Conservation (phyloP, 1,139 yeast species). For the Kodamaea alishanica region DNA sequence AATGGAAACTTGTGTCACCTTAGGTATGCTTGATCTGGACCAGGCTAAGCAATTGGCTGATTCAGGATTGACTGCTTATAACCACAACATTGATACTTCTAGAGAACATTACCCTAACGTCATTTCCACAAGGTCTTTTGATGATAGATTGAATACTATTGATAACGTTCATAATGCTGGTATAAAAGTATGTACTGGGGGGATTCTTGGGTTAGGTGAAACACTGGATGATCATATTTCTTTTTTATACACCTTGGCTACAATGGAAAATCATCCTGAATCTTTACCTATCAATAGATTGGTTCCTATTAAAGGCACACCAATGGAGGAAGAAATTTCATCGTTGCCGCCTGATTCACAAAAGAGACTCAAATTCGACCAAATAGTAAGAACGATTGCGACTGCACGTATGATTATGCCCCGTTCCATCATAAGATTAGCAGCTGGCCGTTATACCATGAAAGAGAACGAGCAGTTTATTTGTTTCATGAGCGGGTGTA, state of each 20-base stretch:
- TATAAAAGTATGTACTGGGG: constrained; percentile 73
- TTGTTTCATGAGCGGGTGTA: constrained; percentile 75
- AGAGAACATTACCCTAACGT: constrained; percentile 72
- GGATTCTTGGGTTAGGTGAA: constrained; percentile 77
- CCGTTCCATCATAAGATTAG: constrained; percentile 61
- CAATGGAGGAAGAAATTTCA: constrained; percentile 57
- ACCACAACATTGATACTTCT: constrained; percentile 78
- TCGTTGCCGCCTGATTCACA: constrained; percentile 36
- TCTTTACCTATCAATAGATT: constrained; percentile 76
- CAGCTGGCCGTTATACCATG: constrained; percentile 83
- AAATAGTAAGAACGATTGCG: constrained; percentile 64
- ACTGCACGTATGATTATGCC: constrained; percentile 80
- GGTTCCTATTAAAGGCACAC: constrained; percentile 79
- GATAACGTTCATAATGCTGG: constrained; percentile 64
- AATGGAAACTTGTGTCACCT: constrained; percentile 75
- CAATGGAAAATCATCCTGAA: constrained; percentile 69
- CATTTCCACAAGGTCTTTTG: constrained; percentile 65
- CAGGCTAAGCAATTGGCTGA: constrained; percentile 58
- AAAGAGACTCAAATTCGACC: constrained; percentile 52
- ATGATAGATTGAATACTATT: constrained; percentile 66
- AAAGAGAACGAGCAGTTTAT: constrained; percentile 71
- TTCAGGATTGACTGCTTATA: constrained; percentile 79
- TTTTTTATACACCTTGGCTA: constrained; percentile 63
- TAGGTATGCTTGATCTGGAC: constrained; percentile 67
- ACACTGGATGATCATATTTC: constrained; percentile 68